These are phyloP conservation scores for Xylariaceae sp. DNA, from an alignment of 2,329 filamentous ascomycete species.

Conservation along the genomic window DNA sequence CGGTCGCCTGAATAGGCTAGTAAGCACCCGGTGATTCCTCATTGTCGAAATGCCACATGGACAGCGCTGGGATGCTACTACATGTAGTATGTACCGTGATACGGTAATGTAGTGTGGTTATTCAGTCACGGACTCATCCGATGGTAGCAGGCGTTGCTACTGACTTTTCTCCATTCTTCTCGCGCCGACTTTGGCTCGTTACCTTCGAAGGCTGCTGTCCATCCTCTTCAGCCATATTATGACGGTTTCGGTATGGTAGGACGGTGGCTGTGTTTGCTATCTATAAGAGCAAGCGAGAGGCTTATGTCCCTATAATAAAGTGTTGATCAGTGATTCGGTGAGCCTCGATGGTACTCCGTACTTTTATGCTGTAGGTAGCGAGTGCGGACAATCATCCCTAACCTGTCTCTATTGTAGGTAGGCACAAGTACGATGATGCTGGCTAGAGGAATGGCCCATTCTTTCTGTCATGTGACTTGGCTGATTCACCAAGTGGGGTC, in stretches of 20 bases:
- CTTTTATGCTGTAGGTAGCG: not conserved
- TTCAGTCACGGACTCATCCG: not conserved
- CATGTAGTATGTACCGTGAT: not conserved
- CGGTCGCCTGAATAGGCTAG: slow-evolving; percentile 5
- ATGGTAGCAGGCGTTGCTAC: not conserved
- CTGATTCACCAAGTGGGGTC: slow-evolving; percentile 7
- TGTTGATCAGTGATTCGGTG: not conserved
- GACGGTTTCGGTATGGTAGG: not conserved
- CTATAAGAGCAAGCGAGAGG: not conserved
- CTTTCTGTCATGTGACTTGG: slow-evolving; percentile 18
- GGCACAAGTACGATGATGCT: not conserved
- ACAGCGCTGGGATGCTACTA: not conserved
- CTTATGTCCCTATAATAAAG: no score
- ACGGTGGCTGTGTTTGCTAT: not conserved
- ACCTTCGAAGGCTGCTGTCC: not conserved
- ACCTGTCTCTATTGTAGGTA: not conserved
- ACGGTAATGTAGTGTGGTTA: not conserved
- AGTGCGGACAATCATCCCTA: not conserved
- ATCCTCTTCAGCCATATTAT: not conserved
- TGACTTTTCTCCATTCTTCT: not conserved
- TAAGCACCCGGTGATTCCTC: not conserved
- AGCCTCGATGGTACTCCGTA: not conserved
- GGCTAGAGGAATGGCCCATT: not conserved
- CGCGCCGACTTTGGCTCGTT: not conserved
- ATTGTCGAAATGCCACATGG: not conserved